Evolutionary conservation across 805 yeast species (phyloP).

Genomic region (Lipomyces chichibuensis): DNA sequence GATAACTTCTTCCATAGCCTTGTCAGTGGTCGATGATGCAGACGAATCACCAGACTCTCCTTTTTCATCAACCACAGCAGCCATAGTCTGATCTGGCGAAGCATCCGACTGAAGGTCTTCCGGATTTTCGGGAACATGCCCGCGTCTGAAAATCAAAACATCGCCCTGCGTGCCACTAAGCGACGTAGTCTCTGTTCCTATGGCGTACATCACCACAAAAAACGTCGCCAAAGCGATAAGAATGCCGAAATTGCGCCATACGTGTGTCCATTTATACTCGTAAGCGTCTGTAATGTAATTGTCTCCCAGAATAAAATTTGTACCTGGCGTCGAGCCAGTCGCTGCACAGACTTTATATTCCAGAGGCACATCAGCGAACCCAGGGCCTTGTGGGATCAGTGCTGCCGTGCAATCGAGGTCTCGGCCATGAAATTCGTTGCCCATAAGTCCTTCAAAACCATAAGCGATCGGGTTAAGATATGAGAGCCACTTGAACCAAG

Average conservation of each 20-base stretch:
- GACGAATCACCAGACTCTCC: slow-evolving; percentile 35
- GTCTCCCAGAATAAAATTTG: slow-evolving; percentile 58
- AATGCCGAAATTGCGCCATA: slow-evolving; percentile 83
- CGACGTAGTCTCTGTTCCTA: slow-evolving; percentile 44
- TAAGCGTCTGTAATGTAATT: slow-evolving; percentile 55
- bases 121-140: slow-evolving; percentile 19
- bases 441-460: slow-evolving; percentile 65
- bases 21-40: slow-evolving; percentile 2
- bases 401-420: slow-evolving; percentile 54
- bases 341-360: slow-evolving; percentile 55
- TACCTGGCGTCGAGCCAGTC: slow-evolving; percentile 64
- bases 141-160: slow-evolving; percentile 38
- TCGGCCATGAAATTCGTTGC: slow-evolving; percentile 64
- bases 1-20: slow-evolving; percentile 39
- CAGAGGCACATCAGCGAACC: slow-evolving; percentile 49
- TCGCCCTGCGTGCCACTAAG: slow-evolving; percentile 44
- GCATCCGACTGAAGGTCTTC: slow-evolving; percentile 1
- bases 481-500: slow-evolving; percentile 72
- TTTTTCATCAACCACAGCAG: neutral
- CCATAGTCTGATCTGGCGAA: neutral
- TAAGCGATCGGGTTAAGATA: slow-evolving; percentile 61
- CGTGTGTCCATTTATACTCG: slow-evolving; percentile 58
- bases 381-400: slow-evolving; percentile 63
- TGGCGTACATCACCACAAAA: slow-evolving; percentile 41
- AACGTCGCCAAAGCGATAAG: slow-evolving; percentile 55